Base-by-base conservation (phyloP, 768 basidiomycete species). In the Tylopilus felleus region DNA sequence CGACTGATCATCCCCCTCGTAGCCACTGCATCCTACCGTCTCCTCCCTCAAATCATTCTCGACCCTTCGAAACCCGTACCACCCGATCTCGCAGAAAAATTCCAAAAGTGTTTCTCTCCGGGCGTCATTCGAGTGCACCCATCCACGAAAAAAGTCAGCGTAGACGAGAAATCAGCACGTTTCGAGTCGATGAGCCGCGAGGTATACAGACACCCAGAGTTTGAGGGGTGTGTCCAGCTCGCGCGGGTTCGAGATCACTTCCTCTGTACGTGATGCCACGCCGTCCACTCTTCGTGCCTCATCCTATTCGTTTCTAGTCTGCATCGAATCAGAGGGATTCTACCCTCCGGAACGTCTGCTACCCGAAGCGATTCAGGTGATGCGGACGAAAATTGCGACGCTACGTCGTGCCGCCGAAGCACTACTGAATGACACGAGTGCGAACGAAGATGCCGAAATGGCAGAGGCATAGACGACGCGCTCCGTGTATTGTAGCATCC, bases 21-120 rank as follows among this genome's bases (percentile, higher is more conserved):
- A 94, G 96, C 96, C 4, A 98, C 95, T 8, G 96, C 97, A 3
- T 91, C 94, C 1, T 99, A 98, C 67, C 89, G 97, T 47, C 79
- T 97, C 7, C 81, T 97, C 28, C 97, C 97, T 0, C 78, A 88
- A 59, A 88, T 99, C 68, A 68, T 77, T 46, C 74, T 88, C 57
- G 80, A 81, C 64, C 84, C 87, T 39, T 75, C 74, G 54, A 83
- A 85, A 57, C 88, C 88, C 0, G 86, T 98, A 28, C 89, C 93
- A 0, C 79, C 83, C 8, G 75, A 84, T n/a, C 81, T 84, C 29
- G 85, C 86, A 5, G 77, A 85, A 33, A 92, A 91, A 59, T 98
- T 99, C 69, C 80, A 84, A 65, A 77, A 81, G 47, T 96, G 94
- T 70, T 99, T 99, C 70, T 84, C 93, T 1, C 80, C 85, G 0